Evolutionary conservation across 2,329 filamentous ascomycete genomes (phyloP), one percentile per base, ranked within the genome.

Genomic region (Apiospora arundinis): DNA sequence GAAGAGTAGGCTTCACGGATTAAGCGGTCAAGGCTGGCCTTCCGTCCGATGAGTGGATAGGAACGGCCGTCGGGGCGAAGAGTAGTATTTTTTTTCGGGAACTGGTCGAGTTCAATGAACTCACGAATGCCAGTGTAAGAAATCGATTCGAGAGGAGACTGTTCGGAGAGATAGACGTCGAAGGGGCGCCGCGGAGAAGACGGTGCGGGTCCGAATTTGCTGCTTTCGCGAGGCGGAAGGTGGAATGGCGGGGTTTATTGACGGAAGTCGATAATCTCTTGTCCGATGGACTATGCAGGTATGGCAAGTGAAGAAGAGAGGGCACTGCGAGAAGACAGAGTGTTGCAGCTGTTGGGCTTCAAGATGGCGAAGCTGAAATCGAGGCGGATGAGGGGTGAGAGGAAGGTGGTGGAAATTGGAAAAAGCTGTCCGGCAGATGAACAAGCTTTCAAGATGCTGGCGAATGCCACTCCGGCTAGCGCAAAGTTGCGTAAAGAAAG

Each of bases 1-100:
- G 28, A n/a, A 63, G 56, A n/a, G 32, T 63, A 40, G 56, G 56
- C 56, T 63, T 63, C 21, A 12, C 37, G 21, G 28, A 63, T 63
- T 63, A 28, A 63, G 56, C 56, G 56, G 56, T 63, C 56, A 40
- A 48, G 66, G 44, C 25, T 68, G 66, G 46, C 66, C 28, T 68
- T 67, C 32, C 25, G 66, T 68, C 66, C 44, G 42, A 14, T 68
- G 3, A 48, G 66, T n/a, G 23, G 65, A 67, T 48, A 48, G 44
- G 44, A 44, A 48, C 66, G 66, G 66, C 66, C 44, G 44, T 48
- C 25, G 44, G 18, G 42, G 42, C 8, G 44, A 23, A 28, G 25
- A 14, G 25, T 48, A 44, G 44, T 37, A 37, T 48, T 40, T 40
- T 40, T 40, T 67, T 21, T n/a, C 28, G 28, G 56, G 32, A 4